phyloP scores from a whole-genome alignment of 2,329 filamentous ascomycete species.

The Colletotrichum sp. region DNA sequence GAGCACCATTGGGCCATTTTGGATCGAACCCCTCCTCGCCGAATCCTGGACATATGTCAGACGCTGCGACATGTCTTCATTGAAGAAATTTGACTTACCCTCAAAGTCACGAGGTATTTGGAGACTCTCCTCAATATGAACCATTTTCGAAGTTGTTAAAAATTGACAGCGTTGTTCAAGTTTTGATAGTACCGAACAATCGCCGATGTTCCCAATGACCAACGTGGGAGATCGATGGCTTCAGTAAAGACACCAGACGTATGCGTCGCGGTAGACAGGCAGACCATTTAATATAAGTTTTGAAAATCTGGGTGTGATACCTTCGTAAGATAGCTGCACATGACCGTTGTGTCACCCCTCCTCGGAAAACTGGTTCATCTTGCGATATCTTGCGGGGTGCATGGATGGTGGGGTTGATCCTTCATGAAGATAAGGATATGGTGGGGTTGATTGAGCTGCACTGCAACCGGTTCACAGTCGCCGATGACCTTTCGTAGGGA shows the following conservation, averaged over 20 bases:
- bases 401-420: not conserved
- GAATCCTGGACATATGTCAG: not conserved
- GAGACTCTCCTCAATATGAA: not conserved
- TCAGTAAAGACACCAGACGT: not conserved
- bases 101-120: slow-evolving; percentile 26
- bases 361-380: not conserved
- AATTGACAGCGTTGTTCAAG: not conserved
- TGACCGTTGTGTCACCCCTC: not conserved
- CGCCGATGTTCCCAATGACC: too few relatives aligned
- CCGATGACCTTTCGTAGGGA: not conserved
- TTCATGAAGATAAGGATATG: not conserved
- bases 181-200: not conserved
- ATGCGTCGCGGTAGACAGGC: fast-evolving
- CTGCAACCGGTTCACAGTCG: not conserved
- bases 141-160: not conserved
- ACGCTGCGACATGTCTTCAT: not conserved
- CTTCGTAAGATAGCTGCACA: not conserved
- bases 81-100: not conserved
- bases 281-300: not conserved
- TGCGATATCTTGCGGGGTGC: not conserved
- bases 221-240: not conserved
- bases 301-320: fast-evolving
- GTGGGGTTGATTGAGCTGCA: not conserved
- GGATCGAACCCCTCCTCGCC: not conserved
- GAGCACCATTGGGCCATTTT: not conserved